Conservation (phyloP, 2,329 filamentous ascomycete genomes). For the Didymella pinodella region DNA sequence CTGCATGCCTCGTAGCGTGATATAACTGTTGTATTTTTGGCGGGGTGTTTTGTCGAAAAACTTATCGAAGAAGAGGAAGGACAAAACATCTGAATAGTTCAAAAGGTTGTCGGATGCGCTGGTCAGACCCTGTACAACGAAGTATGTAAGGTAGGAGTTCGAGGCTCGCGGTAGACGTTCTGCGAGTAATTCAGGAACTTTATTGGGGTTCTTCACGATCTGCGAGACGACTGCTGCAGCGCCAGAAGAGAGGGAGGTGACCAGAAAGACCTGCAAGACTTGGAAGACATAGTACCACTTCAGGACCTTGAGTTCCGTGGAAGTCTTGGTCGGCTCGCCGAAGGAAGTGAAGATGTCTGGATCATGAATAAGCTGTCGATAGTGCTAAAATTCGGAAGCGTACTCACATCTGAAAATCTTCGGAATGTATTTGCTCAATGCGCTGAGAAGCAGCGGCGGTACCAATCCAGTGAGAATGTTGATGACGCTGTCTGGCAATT, state of each 20-base stretch:
- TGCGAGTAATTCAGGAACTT: slow-evolving; percentile 71
- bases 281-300: slow-evolving; percentile 92
- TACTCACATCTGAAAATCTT: slow-evolving; percentile 77
- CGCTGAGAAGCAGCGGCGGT: slow-evolving; percentile 77
- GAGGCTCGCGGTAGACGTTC: slow-evolving; percentile 80
- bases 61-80: slow-evolving; percentile 78
- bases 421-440: slow-evolving; percentile 87
- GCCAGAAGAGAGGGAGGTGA: slow-evolving; percentile 82
- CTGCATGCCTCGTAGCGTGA: slow-evolving; percentile 42
- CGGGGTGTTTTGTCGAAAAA: slow-evolving; percentile 76
- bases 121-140: slow-evolving; percentile 87
- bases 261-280: slow-evolving; percentile 89
- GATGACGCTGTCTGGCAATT: slow-evolving; percentile 74
- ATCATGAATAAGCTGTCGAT: slow-evolving; percentile 13
- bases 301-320: slow-evolving; percentile 87
- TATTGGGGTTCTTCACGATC: slow-evolving; percentile 69
- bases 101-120: slow-evolving; percentile 78
- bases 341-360: slow-evolving; percentile 77
- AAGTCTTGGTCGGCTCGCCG: slow-evolving; percentile 79
- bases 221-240: slow-evolving; percentile 73
- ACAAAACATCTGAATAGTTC: slow-evolving; percentile 74
- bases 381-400: not conserved
- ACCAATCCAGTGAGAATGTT: slow-evolving; percentile 87
- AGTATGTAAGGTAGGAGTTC: slow-evolving; percentile 96
- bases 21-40: slow-evolving; percentile 50